Evolutionary conservation across 768 basidiomycete genomes (phyloP), one percentile per base, ranked within the genome.

Genomic region (Rhodotorula diobovata): DNA sequence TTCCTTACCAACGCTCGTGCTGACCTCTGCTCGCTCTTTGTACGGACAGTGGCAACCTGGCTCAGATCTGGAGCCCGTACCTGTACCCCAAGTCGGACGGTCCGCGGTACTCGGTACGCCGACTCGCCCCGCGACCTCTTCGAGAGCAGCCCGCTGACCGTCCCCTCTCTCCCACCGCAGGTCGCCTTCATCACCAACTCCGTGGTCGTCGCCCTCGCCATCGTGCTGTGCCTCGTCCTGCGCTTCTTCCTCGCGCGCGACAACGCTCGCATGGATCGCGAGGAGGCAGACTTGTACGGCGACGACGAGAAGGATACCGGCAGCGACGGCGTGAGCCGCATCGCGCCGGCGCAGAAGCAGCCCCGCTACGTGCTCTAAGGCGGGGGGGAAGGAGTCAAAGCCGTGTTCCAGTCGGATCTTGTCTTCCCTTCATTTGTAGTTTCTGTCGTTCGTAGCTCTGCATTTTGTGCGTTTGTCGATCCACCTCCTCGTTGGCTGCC

Each of bases 11-110:
- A 5, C n/a, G n/a, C n/a, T n/a, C n/a, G n/a, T n/a, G n/a, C n/a
- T n/a, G n/a, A n/a, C n/a, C n/a, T n/a, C n/a, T n/a, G n/a, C n/a
- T n/a, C n/a, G n/a, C n/a, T n/a, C n/a, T n/a, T n/a, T n/a, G n/a
- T n/a, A n/a, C n/a, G n/a, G 25, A n/a, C 25, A 41, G 28, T 23
- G 43, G 67, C 6, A 78, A 77, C 58, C 25, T 78, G 37, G 78
- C 78, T 18, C 78, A 78, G 50, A 65, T 78, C 50, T 78, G 76
- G 75, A 70, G 70, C 23, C 78, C 78, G 11, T 77, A 77, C 64
- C 60, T 77, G 15, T 78, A 76, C 67, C 72, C 76, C 46, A 72
- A 67, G 25, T 67, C 37, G 9, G 68, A 72, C 39, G 66, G 66
- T 6, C 78, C 78, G 35, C 58, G 62, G 28, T 78, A 77, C 63